Evolutionary conservation across 2,329 filamentous ascomycete species (phyloP).

Genomic region (Botrytis galanthina): DNA sequence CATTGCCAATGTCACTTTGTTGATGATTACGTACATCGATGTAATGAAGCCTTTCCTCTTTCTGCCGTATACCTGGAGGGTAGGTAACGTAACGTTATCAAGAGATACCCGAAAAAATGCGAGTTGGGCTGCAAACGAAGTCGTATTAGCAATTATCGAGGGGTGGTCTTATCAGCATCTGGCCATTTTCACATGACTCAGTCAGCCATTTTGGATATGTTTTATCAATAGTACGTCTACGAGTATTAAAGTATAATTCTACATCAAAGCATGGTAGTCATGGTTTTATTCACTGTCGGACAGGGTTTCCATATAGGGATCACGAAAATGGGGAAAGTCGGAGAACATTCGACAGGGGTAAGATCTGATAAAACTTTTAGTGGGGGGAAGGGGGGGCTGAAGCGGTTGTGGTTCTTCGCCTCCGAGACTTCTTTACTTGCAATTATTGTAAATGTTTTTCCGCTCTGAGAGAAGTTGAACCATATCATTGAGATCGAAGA

Average conservation of each 20-base stretch:
- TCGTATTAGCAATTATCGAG: background rate
- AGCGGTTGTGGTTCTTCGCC: background rate
- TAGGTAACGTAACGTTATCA: background rate
- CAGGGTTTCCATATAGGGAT: background rate
- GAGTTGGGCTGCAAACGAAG: background rate
- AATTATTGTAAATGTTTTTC: background rate
- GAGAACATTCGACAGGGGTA: background rate
- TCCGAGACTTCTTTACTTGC: background rate
- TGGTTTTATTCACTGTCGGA: background rate
- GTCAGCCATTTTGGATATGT: background rate
- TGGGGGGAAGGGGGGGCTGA: background rate
- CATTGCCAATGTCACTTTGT: background rate
- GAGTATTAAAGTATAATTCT: background rate
- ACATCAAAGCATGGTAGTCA: background rate
- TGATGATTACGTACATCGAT: background rate
- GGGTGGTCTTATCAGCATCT: background rate
- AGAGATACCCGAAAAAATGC: background rate
- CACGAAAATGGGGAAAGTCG: background rate
- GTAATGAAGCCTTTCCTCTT: background rate
- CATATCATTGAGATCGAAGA: background rate
- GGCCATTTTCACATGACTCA: background rate
- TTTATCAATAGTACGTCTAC: background rate
- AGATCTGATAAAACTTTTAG: conserved; percentile 12
- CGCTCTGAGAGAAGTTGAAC: too few species aligned
- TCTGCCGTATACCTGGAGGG: background rate